Evolutionary conservation across 345 rosid genomes (phyloP).

Genomic region (Camelina sativa): DNA sequence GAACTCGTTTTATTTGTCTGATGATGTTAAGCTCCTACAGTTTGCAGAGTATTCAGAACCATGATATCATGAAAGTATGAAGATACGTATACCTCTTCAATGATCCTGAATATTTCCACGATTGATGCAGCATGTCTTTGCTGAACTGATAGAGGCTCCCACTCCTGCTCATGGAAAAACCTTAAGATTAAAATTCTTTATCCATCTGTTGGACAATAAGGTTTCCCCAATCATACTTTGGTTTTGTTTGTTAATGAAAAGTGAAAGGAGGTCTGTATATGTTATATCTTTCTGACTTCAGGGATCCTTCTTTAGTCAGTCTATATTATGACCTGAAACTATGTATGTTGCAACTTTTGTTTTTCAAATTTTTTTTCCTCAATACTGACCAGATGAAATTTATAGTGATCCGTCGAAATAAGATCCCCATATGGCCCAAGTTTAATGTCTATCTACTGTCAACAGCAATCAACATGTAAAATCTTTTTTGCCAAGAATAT

Average conservation of each 20-base stretch:
- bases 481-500: conserved; percentile 4
- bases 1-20: background rate
- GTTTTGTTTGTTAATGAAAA: conserved; percentile 8
- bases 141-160: conserved; percentile 95
- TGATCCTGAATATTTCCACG: conserved; percentile 93
- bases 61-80: conserved; percentile 16
- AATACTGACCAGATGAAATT: conserved; percentile 23
- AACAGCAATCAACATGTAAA: conserved; percentile 21
- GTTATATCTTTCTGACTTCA: conserved; percentile 18
- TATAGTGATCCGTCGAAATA: conserved; percentile 10
- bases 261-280: conserved; percentile 19
- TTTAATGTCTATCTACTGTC: conserved; percentile 25
- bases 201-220: conserved; percentile 17
- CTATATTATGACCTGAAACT: background rate
- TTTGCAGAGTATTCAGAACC: conserved; percentile 13
- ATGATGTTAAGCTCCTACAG: conserved; percentile 24
- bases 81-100: conserved; percentile 77
- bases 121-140: conserved; percentile 86
- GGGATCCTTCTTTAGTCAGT: conserved; percentile 8
- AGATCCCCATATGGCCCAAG: conserved; percentile 3
- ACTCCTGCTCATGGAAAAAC: conserved; percentile 62
- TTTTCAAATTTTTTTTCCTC: background rate
- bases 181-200: conserved; percentile 12
- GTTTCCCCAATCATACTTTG: conserved; percentile 12
- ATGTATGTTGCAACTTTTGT: conserved; percentile 1